Evolutionary conservation across 495 filamentous ascomycete genomes (phyloP).

Genomic region (Penicillium manginii): DNA sequence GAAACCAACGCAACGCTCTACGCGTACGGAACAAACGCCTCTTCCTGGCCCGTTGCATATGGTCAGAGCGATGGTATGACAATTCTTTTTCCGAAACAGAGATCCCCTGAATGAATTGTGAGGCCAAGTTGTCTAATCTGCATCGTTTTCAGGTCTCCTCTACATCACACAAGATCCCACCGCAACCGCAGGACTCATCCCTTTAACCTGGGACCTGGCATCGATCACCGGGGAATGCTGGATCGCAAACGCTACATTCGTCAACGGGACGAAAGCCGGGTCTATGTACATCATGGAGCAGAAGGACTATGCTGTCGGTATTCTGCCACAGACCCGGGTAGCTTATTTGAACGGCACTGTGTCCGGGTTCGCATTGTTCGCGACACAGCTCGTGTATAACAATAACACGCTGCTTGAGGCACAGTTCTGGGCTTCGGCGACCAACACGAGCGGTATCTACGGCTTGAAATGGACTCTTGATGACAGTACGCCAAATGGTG

Average conservation of each 20-base stretch:
- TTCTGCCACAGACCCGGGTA: constrained; percentile 10
- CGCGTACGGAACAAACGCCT: constrained; percentile 19
- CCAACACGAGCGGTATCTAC: constrained; percentile 9
- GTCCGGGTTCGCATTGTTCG: constrained; percentile 22
- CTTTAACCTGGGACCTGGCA: constrained; percentile 17
- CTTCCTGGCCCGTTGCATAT: constrained; percentile 17
- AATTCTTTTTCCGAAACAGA: not conserved
- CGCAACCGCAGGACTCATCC: constrained; percentile 7
- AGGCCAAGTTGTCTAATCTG: not conserved
- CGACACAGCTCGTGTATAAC: constrained; percentile 23
- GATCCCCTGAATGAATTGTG: no score
- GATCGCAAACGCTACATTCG: constrained; percentile 21
- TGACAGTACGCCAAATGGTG: constrained; percentile 11
- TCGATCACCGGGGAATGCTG: constrained; percentile 22
- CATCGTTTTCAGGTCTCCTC: constrained; percentile 8
- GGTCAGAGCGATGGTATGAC: constrained; percentile 13
- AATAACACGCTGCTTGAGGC: constrained; percentile 19
- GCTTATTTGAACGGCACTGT: constrained; percentile 20
- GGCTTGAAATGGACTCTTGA: constrained; percentile 16
- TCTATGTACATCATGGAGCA: constrained; percentile 19
- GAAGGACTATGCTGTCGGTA: constrained; percentile 13
- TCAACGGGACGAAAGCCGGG: constrained; percentile 18
- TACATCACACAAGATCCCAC: constrained; percentile 17
- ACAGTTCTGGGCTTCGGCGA: constrained; percentile 22
- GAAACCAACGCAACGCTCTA: constrained; percentile 22